Evolutionary conservation across 176 grass and related monocot species (phyloP).

Genomic region (Raddia guianensis): DNA sequence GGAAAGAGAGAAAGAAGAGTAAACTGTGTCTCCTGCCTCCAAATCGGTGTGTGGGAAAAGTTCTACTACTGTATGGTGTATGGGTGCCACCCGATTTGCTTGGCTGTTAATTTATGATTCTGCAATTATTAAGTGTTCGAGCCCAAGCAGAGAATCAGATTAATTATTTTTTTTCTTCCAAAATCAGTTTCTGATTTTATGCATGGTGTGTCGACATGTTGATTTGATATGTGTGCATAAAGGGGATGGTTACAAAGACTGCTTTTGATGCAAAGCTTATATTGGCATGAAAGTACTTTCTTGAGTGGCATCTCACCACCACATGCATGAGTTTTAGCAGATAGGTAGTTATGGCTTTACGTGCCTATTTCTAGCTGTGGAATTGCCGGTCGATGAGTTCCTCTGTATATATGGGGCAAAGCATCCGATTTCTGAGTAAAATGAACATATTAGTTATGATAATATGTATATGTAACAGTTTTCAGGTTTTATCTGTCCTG

Average conservation of each 20-base stretch:
- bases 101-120: slow-evolving; percentile 24
- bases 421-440: neutral
- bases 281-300: neutral
- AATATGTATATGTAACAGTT: neutral
- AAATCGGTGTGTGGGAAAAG: neutral
- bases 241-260: slow-evolving; percentile 7
- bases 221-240: neutral
- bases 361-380: neutral
- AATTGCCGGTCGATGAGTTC: neutral
- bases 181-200: slow-evolving; percentile 5
- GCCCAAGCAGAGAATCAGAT: neutral
- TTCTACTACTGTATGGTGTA: neutral
- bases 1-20: no score
- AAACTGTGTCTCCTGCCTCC: neutral
- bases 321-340: slow-evolving; percentile 5
- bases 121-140: neutral
- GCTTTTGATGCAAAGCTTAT: slow-evolving; percentile 7
- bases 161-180: neutral
- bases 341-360: neutral
- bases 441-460: neutral
- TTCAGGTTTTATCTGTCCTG: neutral
- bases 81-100: slow-evolving; percentile 15
- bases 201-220: neutral
- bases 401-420: neutral
- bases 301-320: neutral